Evolutionary conservation across 1,139 yeast genomes (phyloP), one percentile per base, ranked within the genome.

Genomic region (Sugiyamaella novakii): DNA sequence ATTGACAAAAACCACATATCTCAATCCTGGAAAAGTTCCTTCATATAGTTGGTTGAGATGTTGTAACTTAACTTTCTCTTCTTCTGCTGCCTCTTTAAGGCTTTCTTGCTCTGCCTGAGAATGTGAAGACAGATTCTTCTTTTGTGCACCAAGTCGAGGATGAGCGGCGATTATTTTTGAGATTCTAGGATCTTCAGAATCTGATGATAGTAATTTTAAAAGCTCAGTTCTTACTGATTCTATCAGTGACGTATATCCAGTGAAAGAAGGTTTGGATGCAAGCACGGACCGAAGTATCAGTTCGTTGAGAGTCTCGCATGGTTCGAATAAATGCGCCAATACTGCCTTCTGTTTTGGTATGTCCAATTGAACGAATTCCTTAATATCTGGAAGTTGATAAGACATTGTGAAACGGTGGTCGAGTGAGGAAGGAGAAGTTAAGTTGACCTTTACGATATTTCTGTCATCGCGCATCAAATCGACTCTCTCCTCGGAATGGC

Each of bases 1-100:
- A 66, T 87, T 87, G 22, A 89, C 97, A 66, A 89, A 89, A 4
- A 87, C 91, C n/a, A 89, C 96, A 63, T 86, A 89, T 42, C 91
- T 72, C 49, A 89, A 76, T 0, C 96, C 96, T 0, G 95, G 95
- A 60, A 86, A 89, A 4, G 73, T 72, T 7, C 53, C 30, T 61
- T 89, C 97, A 64, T 89, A 89, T 44, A 62, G 59, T 1, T 72
- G 74, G 61, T 89, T 89, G 59, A 86, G 70, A 7, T 69, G 63
- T 1, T 66, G 67, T 46, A 89, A 73, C 55, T 71, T 70, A 28
- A 58, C 62, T 1, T 80, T 75, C 49, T 81, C 80, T 43, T 76
- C 79, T 25, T 66, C 69, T 33, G 70, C 58, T 21, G 74, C 74
- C 3, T 71, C 65, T 50, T 72, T 74, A 40, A 89, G 72, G 11